phyloP scores from a whole-genome alignment of 2,329 filamentous ascomycete genomes.

The Sclerotinia nivalis region DNA sequence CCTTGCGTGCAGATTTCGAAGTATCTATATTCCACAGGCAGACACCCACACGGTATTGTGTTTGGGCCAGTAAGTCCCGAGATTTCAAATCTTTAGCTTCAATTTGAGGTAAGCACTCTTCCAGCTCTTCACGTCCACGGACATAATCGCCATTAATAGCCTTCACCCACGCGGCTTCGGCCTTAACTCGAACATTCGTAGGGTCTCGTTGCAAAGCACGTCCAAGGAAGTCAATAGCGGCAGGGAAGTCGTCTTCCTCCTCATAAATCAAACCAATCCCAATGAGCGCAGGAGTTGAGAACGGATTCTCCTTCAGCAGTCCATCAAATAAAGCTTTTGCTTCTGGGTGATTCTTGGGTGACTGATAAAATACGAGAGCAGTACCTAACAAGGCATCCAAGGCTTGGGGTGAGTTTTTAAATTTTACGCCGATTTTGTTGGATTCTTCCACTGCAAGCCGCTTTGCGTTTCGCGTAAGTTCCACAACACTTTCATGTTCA shows the following conservation, averaged over 20 bases:
- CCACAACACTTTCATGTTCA: slow-evolving; percentile 79
- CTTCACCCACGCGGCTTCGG: slow-evolving; percentile 91
- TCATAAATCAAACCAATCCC: slow-evolving; percentile 90
- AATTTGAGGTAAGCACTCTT: slow-evolving; percentile 66
- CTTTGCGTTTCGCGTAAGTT: slow-evolving; percentile 75
- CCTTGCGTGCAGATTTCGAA: slow-evolving; percentile 72
- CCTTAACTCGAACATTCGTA: slow-evolving; percentile 74
- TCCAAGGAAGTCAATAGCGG: slow-evolving; percentile 78
- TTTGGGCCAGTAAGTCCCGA: slow-evolving; percentile 77
- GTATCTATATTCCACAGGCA: slow-evolving; percentile 85
- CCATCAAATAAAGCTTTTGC: slow-evolving; percentile 83
- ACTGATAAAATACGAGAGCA: slow-evolving; percentile 86
- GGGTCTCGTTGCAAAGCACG: slow-evolving; percentile 73
- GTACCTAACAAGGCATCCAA: slow-evolving; percentile 79
- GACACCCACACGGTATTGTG: slow-evolving; percentile 81
- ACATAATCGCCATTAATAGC: slow-evolving; percentile 77
- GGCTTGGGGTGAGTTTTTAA: slow-evolving; percentile 71
- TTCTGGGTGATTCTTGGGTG: slow-evolving; percentile 85
- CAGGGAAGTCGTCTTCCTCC: slow-evolving; percentile 84
- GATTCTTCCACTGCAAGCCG: slow-evolving; percentile 60
- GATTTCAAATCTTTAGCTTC: slow-evolving; percentile 60
- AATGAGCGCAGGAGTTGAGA: slow-evolving; percentile 78
- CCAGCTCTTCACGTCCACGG: slow-evolving; percentile 66
- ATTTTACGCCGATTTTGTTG: slow-evolving; percentile 65
- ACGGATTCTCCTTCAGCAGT: slow-evolving; percentile 73